phyloP scores from a whole-genome alignment of 1,139 yeast genomes.

The Kluyveromyces sp. region DNA sequence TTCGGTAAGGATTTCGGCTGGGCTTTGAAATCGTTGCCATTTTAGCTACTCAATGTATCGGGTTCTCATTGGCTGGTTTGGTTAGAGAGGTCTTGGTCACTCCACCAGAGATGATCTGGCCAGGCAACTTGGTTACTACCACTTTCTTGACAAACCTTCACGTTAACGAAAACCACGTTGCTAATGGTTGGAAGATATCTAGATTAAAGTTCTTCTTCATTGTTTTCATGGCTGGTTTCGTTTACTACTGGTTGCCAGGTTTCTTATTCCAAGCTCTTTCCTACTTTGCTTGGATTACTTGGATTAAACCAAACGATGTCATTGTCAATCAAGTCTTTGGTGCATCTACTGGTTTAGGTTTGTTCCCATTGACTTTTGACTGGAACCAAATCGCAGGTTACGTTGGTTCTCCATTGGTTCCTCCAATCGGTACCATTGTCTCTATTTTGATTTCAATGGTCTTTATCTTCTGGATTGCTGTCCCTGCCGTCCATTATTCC shows the following conservation, averaged over 20 bases:
- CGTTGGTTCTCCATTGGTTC: slow-evolving; percentile 58
- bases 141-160: slow-evolving; percentile 48
- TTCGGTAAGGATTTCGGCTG: slow-evolving; percentile 42
- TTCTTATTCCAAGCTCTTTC: slow-evolving; percentile 44
- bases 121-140: slow-evolving; percentile 49
- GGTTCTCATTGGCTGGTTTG: slow-evolving; percentile 59
- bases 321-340: slow-evolving; percentile 59
- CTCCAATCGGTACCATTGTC: slow-evolving; percentile 52
- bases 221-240: slow-evolving; percentile 33
- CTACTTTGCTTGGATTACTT: slow-evolving; percentile 45
- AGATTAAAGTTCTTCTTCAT: slow-evolving; percentile 40
- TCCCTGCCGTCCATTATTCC: slow-evolving; percentile 43
- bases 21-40: slow-evolving; percentile 46
- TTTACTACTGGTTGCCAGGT: slow-evolving; percentile 50
- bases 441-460: slow-evolving; percentile 44
- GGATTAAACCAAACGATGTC: slow-evolving; percentile 49
- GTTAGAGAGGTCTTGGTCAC: slow-evolving; percentile 49
- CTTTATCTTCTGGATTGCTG: slow-evolving; percentile 37
- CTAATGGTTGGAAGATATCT: slow-evolving; percentile 48
- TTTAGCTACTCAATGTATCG: slow-evolving; percentile 53
- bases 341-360: slow-evolving; percentile 49
- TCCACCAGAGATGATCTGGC: slow-evolving; percentile 64
- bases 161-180: slow-evolving; percentile 44
- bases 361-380: slow-evolving; percentile 54
- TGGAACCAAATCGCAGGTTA: slow-evolving; percentile 52